Percentiles rank a stretch among this genome's conserved stretches.
phyloP scores from a whole-genome alignment of 345 rosid species.

The Populus ilicifolia region DNA sequence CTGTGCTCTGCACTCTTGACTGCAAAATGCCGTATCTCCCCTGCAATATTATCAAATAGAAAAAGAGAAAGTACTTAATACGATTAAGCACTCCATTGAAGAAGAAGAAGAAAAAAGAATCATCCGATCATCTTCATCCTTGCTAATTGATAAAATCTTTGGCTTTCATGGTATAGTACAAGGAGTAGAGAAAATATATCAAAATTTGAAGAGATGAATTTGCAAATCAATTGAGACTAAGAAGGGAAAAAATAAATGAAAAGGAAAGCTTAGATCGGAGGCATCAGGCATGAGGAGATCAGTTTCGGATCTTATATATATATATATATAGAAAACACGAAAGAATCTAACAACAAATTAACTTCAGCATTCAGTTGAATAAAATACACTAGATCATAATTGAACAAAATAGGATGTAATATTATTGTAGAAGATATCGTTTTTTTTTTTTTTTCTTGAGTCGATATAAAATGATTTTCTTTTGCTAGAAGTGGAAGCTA shows the following conservation, averaged over 20 bases:
- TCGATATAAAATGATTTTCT: too few species aligned
- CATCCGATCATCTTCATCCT: too few species aligned
- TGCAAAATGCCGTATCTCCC: constrained; percentile 87
- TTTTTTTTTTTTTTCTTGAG: too few species aligned
- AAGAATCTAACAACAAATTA: not conserved
- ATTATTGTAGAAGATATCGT: too few species aligned
- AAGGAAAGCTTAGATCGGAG: not conserved
- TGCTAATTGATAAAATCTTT: not conserved
- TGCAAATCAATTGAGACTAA: not conserved
- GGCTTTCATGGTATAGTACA: not conserved
- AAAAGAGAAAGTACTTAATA: not conserved
- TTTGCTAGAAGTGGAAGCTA: too few species aligned
- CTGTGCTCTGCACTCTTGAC: constrained; percentile 73
- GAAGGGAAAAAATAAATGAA: not conserved
- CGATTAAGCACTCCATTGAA: not conserved
- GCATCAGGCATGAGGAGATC: not conserved
- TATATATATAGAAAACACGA: not conserved
- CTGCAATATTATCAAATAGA: constrained; percentile 20
- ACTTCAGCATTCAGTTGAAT: not conserved
- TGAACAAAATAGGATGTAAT: not conserved
- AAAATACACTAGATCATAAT: not conserved
- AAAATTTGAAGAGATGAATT: not conserved
- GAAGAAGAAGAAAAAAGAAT: too few species aligned
- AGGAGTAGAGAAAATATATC: not conserved
- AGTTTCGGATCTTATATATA: not conserved